A percentile compares a stretch with the other conserved stretches of the same genome.
phyloP scores from a whole-genome alignment of 352 stramenopile genomes.

The Phytophthora boehmeriae region DNA sequence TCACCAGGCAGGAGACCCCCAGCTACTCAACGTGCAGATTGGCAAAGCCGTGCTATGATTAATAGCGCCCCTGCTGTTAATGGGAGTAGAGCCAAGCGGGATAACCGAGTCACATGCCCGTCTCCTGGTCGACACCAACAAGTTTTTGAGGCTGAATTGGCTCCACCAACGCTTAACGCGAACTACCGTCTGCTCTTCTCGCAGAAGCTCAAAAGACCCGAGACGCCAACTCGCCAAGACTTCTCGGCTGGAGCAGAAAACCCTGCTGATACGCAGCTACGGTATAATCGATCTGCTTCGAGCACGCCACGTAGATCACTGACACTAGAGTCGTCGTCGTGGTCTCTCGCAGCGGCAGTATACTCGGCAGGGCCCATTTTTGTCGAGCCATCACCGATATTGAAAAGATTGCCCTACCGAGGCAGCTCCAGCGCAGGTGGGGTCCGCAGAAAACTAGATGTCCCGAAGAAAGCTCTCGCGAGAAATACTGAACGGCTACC shows the following conservation, averaged over 20 bases:
- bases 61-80: constrained; percentile 5
- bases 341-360: constrained; percentile 30
- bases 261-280: neutral
- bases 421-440: constrained; percentile 37
- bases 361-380: constrained; percentile 46
- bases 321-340: constrained; percentile 22
- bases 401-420: constrained; percentile 41
- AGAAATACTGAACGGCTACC: constrained; percentile 13
- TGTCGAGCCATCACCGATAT: constrained; percentile 53
- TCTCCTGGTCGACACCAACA: constrained; percentile 33
- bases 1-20: constrained; percentile 3
- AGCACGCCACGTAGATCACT: constrained; percentile 15
- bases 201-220: constrained; percentile 18
- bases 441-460: constrained; percentile 26
- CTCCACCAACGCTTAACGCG: constrained; percentile 21
- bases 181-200: constrained; percentile 26
- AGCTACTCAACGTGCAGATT: constrained; percentile 1
- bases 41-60: constrained; percentile 3
- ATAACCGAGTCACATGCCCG: constrained; percentile 9
- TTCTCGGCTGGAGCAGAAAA: neutral
- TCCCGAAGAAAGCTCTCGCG: constrained; percentile 21
- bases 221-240: constrained; percentile 5
- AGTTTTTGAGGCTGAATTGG: constrained; percentile 15
- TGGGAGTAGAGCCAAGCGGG: neutral
- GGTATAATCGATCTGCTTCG: constrained; percentile 10